Conservation (phyloP, 257 asterid genomes). For the Solanum corneliomulleri region DNA sequence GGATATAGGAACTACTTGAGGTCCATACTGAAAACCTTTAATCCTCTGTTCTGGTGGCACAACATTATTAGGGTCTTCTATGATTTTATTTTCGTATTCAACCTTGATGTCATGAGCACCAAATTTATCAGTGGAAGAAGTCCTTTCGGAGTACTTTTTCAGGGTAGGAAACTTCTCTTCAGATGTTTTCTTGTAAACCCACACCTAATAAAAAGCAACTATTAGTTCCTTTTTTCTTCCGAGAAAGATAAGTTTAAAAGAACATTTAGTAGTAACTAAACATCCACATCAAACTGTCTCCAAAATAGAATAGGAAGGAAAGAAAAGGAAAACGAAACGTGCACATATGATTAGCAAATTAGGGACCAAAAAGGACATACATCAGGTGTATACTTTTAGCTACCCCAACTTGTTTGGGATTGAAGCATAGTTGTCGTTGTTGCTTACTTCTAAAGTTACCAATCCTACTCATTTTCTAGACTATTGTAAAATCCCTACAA, state of each 20-base stretch:
- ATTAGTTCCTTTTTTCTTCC: background rate
- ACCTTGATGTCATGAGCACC: conserved; percentile 89
- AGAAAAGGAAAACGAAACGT: background rate
- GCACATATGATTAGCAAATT: background rate
- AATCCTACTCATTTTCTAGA: background rate
- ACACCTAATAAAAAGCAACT: conserved; percentile 35
- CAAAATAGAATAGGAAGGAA: background rate
- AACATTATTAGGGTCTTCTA: conserved; percentile 48
- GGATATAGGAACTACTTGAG: conserved; percentile 97
- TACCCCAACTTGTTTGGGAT: background rate
- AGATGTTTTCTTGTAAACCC: conserved; percentile 93
- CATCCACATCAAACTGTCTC: background rate
- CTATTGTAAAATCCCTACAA: background rate
- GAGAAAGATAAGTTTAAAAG: background rate
- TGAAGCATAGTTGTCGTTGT: background rate
- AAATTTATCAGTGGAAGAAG: conserved; percentile 81
- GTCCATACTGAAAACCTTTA: conserved; percentile 87
- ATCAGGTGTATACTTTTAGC: background rate
- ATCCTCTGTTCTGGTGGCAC: conserved; percentile 98
- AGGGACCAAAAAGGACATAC: background rate
- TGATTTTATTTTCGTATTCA: conserved; percentile 61
- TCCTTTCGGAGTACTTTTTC: conserved; percentile 86
- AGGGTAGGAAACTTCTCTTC: conserved; percentile 89
- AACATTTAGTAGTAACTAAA: background rate
- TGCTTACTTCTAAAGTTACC: background rate